phyloP scores from a whole-genome alignment of 2,329 filamentous ascomycete genomes.

The Thielaviopsis punctulata region DNA sequence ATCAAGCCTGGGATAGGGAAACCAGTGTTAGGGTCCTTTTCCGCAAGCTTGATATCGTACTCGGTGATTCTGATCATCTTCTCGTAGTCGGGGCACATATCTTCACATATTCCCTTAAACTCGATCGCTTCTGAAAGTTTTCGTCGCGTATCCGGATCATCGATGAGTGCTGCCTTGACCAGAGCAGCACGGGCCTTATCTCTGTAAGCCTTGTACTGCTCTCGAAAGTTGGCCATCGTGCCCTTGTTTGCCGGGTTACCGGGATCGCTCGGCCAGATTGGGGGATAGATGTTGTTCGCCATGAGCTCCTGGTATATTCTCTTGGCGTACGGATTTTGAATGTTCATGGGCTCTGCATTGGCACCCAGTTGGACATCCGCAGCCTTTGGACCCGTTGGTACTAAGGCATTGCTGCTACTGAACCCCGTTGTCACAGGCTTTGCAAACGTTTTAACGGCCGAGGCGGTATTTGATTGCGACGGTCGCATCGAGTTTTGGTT shows the following conservation, averaged over 20 bases:
- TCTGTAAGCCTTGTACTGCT: slow-evolving; percentile 39
- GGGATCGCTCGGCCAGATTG: slow-evolving; percentile 37
- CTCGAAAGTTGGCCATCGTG: slow-evolving; percentile 36
- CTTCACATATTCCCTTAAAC: slow-evolving; percentile 51
- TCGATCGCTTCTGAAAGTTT: slow-evolving; percentile 45
- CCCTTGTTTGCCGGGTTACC: slow-evolving; percentile 33
- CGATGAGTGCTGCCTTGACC: slow-evolving; percentile 42
- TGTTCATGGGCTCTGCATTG: slow-evolving; percentile 13
- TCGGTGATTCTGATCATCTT: slow-evolving; percentile 45
- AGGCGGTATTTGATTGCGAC: background rate
- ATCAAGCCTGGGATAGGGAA: slow-evolving; percentile 35
- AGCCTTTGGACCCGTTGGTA: background rate
- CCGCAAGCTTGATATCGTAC: slow-evolving; percentile 37
- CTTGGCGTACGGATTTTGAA: slow-evolving; percentile 26
- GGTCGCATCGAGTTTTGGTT: background rate
- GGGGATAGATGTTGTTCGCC: slow-evolving; percentile 36
- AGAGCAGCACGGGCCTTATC: slow-evolving; percentile 38
- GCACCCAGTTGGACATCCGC: slow-evolving; percentile 3
- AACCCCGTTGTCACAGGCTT: background rate
- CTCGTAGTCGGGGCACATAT: slow-evolving; percentile 54
- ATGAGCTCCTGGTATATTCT: slow-evolving; percentile 35
- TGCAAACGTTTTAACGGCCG: background rate
- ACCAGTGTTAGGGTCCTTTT: slow-evolving; percentile 30
- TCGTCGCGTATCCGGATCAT: slow-evolving; percentile 47
- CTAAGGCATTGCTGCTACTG: background rate